Evolutionary conservation across 495 filamentous ascomycete species (phyloP).

Genomic region (Opeltia flavorubescens): DNA sequence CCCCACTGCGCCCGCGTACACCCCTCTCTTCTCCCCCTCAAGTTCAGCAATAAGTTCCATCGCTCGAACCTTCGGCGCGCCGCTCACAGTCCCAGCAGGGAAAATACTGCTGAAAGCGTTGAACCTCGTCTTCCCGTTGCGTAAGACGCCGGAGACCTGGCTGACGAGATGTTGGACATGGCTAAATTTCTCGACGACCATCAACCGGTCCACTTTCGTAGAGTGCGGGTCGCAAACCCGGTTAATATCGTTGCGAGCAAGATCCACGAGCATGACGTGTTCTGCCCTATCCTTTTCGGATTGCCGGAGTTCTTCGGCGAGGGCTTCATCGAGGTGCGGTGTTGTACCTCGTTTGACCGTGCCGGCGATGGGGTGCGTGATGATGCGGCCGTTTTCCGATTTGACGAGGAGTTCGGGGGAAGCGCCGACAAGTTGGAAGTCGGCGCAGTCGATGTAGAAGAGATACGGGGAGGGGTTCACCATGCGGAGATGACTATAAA

Average conservation of each 20-base stretch:
- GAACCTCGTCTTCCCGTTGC: constrained; percentile 74
- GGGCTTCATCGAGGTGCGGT: constrained; percentile 59
- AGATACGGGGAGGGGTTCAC: constrained; percentile 95
- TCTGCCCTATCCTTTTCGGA: constrained; percentile 91
- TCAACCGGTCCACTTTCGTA: constrained; percentile 78
- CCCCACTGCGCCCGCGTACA: constrained; percentile 94
- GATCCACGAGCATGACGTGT: constrained; percentile 98
- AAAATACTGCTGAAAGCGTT: constrained; percentile 95
- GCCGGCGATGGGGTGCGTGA: constrained; percentile 94
- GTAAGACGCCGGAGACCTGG: constrained; percentile 78
- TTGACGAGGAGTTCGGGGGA: constrained; percentile 91
- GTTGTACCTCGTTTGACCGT: constrained; percentile 80
- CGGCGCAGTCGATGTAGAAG: constrained; percentile 79
- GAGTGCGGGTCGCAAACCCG: constrained; percentile 84
- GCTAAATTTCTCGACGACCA: constrained; percentile 91
- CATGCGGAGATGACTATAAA: constrained; percentile 88
- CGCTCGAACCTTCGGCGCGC: constrained; percentile 87
- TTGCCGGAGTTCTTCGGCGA: constrained; percentile 63
- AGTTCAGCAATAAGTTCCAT: constrained; percentile 96
- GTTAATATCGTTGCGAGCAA: constrained; percentile 93
- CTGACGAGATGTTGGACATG: constrained; percentile 96
- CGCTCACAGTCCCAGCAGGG: constrained; percentile 85
- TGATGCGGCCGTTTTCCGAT: constrained; percentile 52
- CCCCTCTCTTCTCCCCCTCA: constrained; percentile 81
- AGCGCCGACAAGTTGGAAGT: constrained; percentile 91